These are phyloP conservation scores for Mycotypha africana DNA, from an alignment of 371 early-diverging fungal genomes.

Conservation along the genomic window DNA sequence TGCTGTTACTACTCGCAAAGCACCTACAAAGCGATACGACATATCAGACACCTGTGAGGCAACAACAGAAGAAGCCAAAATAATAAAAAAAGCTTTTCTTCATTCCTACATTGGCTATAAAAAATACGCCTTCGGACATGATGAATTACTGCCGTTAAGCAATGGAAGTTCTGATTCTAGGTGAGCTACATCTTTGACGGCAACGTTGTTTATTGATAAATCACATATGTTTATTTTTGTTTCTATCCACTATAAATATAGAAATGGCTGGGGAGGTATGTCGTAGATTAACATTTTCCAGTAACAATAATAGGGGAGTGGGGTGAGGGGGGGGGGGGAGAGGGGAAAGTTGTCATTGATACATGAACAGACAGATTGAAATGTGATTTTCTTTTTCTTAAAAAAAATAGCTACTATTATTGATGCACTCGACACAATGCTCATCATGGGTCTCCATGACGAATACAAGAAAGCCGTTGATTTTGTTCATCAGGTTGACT, in stretches of 20 bases:
- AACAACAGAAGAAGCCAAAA: background rate
- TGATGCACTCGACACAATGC: slow-evolving; percentile 82
- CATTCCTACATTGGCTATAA: slow-evolving; percentile 72
- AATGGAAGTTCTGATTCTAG: slow-evolving; percentile 29
- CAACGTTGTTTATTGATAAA: too few species aligned
- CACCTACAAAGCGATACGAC: too few species aligned
- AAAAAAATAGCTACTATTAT: slow-evolving; percentile 55
- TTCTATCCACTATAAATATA: slow-evolving; percentile 11
- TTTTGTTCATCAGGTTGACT: slow-evolving; percentile 55
- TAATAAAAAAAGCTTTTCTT: slow-evolving; percentile 41
- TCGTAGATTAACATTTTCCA: too few species aligned
- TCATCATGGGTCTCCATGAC: slow-evolving; percentile 67
- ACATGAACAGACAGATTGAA: background rate
- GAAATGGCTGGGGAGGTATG: slow-evolving; percentile 53
- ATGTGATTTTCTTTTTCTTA: background rate
- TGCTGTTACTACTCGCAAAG: too few species aligned
- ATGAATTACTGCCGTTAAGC: slow-evolving; percentile 39
- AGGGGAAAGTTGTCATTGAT: too few species aligned
- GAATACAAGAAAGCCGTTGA: slow-evolving; percentile 47
- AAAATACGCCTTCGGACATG: slow-evolving; percentile 38
- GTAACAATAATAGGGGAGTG: too few species aligned
- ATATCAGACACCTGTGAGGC: background rate
- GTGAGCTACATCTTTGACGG: too few species aligned
- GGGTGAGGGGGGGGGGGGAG: too few species aligned
- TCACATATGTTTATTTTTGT: slow-evolving; percentile 37